Conservation (phyloP, 2,329 filamentous ascomycete genomes). For the Penicillium occitanis region DNA sequence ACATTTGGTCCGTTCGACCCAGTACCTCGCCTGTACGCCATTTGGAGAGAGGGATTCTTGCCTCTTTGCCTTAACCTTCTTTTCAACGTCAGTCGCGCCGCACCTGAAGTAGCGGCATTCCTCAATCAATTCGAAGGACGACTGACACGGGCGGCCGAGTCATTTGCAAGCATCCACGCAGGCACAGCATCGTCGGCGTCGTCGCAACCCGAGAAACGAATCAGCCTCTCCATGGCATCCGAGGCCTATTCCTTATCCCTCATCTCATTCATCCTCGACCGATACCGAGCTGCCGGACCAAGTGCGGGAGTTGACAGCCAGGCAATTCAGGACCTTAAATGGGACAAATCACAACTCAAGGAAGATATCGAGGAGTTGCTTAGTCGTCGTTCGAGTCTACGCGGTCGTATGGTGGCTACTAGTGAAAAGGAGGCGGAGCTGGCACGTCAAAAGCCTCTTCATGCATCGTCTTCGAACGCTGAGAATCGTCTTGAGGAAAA, state of each 20-base stretch:
- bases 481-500: constrained; percentile 74
- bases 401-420: constrained; percentile 70
- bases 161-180: constrained; percentile 58
- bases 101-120: constrained; percentile 80
- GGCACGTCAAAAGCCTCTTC: constrained; percentile 44
- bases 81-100: constrained; percentile 74
- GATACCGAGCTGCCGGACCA: constrained; percentile 63
- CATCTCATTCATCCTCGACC: constrained; percentile 69
- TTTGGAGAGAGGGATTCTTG: constrained; percentile 86
- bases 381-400: constrained; percentile 65
- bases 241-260: constrained; percentile 79
- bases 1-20: constrained; percentile 78
- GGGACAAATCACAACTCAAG: constrained; percentile 69
- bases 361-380: constrained; percentile 86
- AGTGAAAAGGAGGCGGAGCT: constrained; percentile 70
- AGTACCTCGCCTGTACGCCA: constrained; percentile 73
- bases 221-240: constrained; percentile 70
- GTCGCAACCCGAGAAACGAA: constrained; percentile 54
- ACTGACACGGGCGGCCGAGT: constrained; percentile 67
- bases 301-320: constrained; percentile 57
- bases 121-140: constrained; percentile 86
- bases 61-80: constrained; percentile 88
- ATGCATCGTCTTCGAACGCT: constrained; percentile 45
- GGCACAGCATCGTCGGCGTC: constrained; percentile 51
- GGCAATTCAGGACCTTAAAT: constrained; percentile 70